A percentile compares a stretch with the other conserved stretches of the same genome.
These are phyloP conservation scores for Acephala macrosclerotiorum DNA, from an alignment of 2,329 filamentous ascomycete genomes.

Conservation along the genomic window DNA sequence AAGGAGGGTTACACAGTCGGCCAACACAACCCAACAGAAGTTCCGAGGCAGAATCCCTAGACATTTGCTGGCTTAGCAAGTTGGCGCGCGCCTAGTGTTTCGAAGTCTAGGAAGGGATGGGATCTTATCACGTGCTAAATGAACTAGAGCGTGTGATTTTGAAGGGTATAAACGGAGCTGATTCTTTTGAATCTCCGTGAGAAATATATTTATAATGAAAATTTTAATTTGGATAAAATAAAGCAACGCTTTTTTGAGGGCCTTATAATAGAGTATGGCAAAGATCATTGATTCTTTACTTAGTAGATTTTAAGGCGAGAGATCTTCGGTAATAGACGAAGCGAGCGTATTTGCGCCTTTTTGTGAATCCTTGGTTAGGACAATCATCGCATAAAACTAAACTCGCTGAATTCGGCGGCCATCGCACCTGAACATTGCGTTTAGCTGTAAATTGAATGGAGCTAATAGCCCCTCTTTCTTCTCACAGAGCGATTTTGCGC, in stretches of 20 bases:
- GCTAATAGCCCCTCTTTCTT: too few relatives aligned
- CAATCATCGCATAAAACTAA: too few relatives aligned
- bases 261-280: background rate
- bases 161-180: background rate
- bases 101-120: background rate
- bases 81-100: background rate
- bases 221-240: background rate
- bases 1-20: background rate
- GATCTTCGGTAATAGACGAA: background rate
- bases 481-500: too few relatives aligned
- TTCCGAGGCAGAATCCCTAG: background rate
- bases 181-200: too few relatives aligned
- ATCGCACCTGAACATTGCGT: too few relatives aligned
- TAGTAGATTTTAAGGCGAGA: background rate
- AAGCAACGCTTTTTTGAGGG: background rate
- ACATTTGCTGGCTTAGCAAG: background rate
- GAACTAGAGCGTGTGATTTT: background rate
- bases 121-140: too few relatives aligned
- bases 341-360: background rate
- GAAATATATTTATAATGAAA: too few relatives aligned
- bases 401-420: too few relatives aligned
- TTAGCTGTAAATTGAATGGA: too few relatives aligned
- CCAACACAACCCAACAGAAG: slow-evolving; percentile 1
- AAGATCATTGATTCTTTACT: background rate
- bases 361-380: too few relatives aligned